Base-by-base conservation (phyloP, 169 alveolate species). In the Amoebophrya sp. region DNA sequence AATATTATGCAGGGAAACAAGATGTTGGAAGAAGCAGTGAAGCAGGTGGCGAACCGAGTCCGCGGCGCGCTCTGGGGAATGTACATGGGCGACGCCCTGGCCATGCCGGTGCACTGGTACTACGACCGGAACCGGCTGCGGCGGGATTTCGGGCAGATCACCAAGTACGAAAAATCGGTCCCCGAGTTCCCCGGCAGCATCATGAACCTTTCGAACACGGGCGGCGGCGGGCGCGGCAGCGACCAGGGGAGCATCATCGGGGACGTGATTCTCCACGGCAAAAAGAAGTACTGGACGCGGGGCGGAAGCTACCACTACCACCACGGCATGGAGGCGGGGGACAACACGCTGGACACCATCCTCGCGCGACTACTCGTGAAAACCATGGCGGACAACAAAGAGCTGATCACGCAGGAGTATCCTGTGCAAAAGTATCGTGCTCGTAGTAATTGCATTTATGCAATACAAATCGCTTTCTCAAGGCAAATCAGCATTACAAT, bases 81-180 rank as follows among this genome's bases (percentile, higher is more conserved):
- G n/a, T 92, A 88, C 39, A 91, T 89, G 0, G 93, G 93, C 35
- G 93, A 92, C 41, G 93, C 93, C 14, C 53, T 92, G 92, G 89
- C 93, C 40, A 92, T 92, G 93, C 93, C 93, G 12, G 93, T 92
- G 89, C 93, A 92, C 66, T 92, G 93, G 93, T 92, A 92, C 90
- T 92, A 92, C 88, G 93, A 91, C 40, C 89, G 93, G 0, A 41
- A 66, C 2, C 93, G 89, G 35, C 53, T 92, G 23, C 93, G 90
- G 23, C 77, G 39, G 0, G 93, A 92, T 12, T 92, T 92, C 66
- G 92, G 92, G 1, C 89, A 89, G 32, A 40, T 89, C 25, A n/a
- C 91, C 0, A 77, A 53, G 0, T 92, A 53, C 35, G 90, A 88
- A 41, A 40, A 39, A 2, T 66, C 93, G 1, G 93, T 92, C 29